These are phyloP conservation scores for Graphium sp. DNA, from an alignment of 2,329 filamentous ascomycete genomes.

Conservation along the genomic window DNA sequence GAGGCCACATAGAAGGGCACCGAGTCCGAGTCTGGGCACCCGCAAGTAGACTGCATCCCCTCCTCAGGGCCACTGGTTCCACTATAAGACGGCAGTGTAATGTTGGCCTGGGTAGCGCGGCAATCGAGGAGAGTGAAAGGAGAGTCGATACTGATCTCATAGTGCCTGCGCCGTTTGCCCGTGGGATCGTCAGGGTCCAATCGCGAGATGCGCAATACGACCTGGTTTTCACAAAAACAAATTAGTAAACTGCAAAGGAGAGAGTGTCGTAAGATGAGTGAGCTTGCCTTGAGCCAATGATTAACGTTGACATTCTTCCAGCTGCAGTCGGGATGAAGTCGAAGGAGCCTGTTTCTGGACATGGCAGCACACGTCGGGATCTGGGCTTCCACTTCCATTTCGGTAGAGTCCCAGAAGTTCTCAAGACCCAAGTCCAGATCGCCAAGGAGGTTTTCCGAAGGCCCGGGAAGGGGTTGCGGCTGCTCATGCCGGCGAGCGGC, in stretches of 20 bases:
- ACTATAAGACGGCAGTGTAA: slow-evolving; percentile 63
- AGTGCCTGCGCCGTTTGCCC: slow-evolving; percentile 62
- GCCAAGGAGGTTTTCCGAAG: slow-evolving; percentile 58
- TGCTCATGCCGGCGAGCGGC: slow-evolving; percentile 1
- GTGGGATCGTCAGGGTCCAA: slow-evolving; percentile 60
- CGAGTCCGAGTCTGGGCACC: slow-evolving; percentile 34
- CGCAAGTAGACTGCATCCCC: slow-evolving; percentile 26
- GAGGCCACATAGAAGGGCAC: background rate
- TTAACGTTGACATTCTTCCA: slow-evolving; percentile 89
- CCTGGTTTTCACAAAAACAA: slow-evolving; percentile 37
- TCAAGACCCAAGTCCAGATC: slow-evolving; percentile 57
- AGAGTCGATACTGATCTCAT: slow-evolving; percentile 92
- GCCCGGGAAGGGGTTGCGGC: slow-evolving; percentile 25
- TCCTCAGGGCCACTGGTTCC: slow-evolving; percentile 30
- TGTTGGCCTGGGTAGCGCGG: slow-evolving; percentile 83
- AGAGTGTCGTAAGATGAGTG: background rate
- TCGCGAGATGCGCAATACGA: slow-evolving; percentile 83
- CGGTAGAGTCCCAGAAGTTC: slow-evolving; percentile 67
- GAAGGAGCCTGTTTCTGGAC: slow-evolving; percentile 49
- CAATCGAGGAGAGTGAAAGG: slow-evolving; percentile 89
- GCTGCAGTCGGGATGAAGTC: slow-evolving; percentile 77
- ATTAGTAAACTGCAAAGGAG: background rate
- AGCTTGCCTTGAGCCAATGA: slow-evolving; percentile 82
- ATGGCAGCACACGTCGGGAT: slow-evolving; percentile 78
- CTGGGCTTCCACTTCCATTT: slow-evolving; percentile 89